phyloP scores from a whole-genome alignment of 2,329 filamentous ascomycete genomes.

The Didymella glomerata region DNA sequence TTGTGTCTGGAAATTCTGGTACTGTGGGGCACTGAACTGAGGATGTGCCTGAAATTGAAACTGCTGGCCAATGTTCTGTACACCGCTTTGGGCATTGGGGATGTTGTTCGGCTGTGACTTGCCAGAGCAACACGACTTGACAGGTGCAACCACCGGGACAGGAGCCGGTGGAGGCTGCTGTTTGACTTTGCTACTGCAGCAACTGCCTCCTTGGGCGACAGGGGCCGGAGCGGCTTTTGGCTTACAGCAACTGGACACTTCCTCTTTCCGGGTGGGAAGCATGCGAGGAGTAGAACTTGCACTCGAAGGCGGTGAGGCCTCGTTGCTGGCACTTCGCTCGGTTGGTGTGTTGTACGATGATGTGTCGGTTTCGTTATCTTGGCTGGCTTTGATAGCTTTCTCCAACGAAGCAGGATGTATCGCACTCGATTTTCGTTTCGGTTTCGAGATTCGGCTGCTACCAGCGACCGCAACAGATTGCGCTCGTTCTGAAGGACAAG shows the following conservation, averaged over 20 bases:
- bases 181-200: constrained; percentile 42
- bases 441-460: constrained; percentile 47
- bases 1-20: constrained; percentile 31
- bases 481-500: constrained; percentile 46
- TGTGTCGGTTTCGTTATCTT: constrained; percentile 44
- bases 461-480: constrained; percentile 34
- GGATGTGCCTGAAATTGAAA: constrained; percentile 34
- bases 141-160: constrained; percentile 17
- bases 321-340: constrained; percentile 45
- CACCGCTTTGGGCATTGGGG: constrained; percentile 17
- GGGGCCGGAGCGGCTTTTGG: constrained; percentile 34
- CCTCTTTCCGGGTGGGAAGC: constrained; percentile 37
- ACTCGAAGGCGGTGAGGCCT: constrained; percentile 46
- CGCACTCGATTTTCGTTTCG: constrained; percentile 40
- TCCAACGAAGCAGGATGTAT: constrained; percentile 43
- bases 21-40: constrained; percentile 34
- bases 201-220: constrained; percentile 33
- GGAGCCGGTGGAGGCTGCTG: constrained; percentile 20
- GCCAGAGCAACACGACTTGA: constrained; percentile 47
- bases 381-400: constrained; percentile 46
- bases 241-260: constrained; percentile 45
- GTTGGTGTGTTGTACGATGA: constrained; percentile 47
- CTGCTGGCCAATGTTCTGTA: constrained; percentile 27
- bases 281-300: constrained; percentile 51
- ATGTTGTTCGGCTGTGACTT: constrained; percentile 24